A percentile compares a stretch with the other conserved stretches of the same genome.
Evolutionary conservation across 768 basidiomycete species (phyloP).

Genomic region (Xerocomellus chrysenteron): DNA sequence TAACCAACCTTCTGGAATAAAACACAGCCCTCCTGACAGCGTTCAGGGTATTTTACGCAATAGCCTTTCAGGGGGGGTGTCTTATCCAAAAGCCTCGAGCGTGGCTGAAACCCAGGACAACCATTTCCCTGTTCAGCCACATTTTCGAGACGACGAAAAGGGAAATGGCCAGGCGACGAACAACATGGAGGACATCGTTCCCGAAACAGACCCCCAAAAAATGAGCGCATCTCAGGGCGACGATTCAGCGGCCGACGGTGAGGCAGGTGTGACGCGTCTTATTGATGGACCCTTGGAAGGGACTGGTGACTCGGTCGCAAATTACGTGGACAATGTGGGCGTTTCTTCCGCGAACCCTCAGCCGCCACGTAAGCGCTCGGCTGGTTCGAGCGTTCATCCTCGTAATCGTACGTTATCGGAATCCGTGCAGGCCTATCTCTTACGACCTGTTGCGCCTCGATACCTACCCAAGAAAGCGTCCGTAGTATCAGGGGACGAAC

Average conservation of each 20-base stretch:
- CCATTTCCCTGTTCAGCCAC: not conserved
- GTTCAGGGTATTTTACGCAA: slow-evolving; percentile 1
- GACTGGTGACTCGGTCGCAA: not conserved
- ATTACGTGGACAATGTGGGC: slow-evolving; percentile 10
- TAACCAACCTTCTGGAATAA: not conserved
- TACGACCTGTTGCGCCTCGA: slow-evolving; percentile 6
- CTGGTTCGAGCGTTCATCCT: slow-evolving; percentile 12
- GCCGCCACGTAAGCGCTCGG: slow-evolving; percentile 21
- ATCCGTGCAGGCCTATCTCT: slow-evolving; percentile 50
- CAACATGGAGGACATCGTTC: not conserved
- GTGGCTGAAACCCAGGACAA: not conserved
- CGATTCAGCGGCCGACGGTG: not conserved
- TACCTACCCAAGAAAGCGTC: not conserved
- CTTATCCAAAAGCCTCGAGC: not conserved
- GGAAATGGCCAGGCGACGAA: slow-evolving; percentile 5
- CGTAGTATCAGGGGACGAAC: not conserved
- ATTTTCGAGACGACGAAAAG: slow-evolving; percentile 2
- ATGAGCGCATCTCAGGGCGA: not conserved
- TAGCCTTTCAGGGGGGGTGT: not conserved
- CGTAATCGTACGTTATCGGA: slow-evolving; percentile 46
- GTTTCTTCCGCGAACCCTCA: slow-evolving; percentile 18
- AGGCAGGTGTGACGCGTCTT: not conserved
- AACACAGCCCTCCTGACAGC: not conserved
- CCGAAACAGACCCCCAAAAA: not conserved
- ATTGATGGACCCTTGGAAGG: not conserved